Base-by-base conservation (phyloP, 163 green algal genomes). In the Coccomyxa subellipsoidea region DNA sequence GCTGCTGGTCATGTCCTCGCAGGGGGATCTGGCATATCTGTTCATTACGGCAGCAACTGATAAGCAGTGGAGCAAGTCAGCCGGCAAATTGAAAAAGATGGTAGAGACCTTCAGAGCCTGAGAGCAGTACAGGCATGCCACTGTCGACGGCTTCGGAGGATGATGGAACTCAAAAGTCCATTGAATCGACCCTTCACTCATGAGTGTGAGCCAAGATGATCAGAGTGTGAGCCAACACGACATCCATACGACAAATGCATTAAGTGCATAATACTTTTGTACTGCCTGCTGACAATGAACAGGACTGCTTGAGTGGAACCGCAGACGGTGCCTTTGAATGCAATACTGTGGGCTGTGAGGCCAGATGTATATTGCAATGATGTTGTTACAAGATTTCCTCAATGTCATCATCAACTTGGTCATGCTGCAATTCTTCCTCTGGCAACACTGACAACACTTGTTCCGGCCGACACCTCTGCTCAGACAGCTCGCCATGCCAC, bases 11-110 rank as follows among this genome's bases (percentile, higher is more conserved):
- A 23, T 71, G 72, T 10, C 25, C 10, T 21, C 81, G 54, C 86
- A 92, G 90, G 90, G 83, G n/a, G 92, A 93, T 73, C 80, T 89
- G 38, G 89, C 91, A 0, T 91, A 92, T 38, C 81, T 96, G 34
- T 89, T 95, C 54, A 86, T 91, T 23, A 78, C 92, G 31, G 86
- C 73, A 69, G 93, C 92, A 4, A 93, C 70, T 54, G 92, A 96
- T 47, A 92, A 91, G 83, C 93, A 96, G 82, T 96, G 92, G 92
- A 73, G 59, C 27, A 86, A 90, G 76, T 70, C 83, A 18, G 76
- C 93, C 73, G 34, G 29, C 5, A 87, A 85, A 80, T 81, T 96
- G 21, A 86, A 85, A 31, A 86, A 89, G 38, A 84, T 94, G 38
- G 81, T 89, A 37, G 83, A 90, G 18, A 89, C 73, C 29, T 96